Conservation (phyloP, 306 rosid species). For the Citrullus mucosospermus region DNA sequence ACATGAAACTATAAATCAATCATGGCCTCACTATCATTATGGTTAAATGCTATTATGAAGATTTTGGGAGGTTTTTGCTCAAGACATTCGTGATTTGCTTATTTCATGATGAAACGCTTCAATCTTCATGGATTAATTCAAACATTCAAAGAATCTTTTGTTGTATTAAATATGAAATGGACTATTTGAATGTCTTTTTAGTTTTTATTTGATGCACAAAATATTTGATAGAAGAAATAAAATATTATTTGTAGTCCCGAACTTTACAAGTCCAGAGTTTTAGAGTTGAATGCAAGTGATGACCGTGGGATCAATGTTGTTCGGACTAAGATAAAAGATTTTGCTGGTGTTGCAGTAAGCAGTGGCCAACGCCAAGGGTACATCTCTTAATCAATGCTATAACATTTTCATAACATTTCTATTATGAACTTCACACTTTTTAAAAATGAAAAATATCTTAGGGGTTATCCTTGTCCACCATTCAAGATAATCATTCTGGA, state of each 20-base stretch:
- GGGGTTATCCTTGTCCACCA: slow-evolving; percentile 83
- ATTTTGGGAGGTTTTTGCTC: background rate
- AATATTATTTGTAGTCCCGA: slow-evolving; percentile 43
- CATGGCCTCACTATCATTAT: background rate
- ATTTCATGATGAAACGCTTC: background rate
- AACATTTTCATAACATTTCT: background rate
- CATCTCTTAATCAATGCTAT: background rate
- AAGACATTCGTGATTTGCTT: background rate
- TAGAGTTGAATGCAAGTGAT: slow-evolving; percentile 96
- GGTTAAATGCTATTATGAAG: background rate
- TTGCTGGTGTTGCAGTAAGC: slow-evolving; percentile 82
- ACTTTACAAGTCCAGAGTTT: slow-evolving; percentile 76
- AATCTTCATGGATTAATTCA: background rate
- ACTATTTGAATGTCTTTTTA: background rate
- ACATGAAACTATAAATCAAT: background rate
- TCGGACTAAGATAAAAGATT: slow-evolving; percentile 80
- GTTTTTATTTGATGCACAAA: background rate
- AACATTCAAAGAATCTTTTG: background rate
- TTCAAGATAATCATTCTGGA: slow-evolving; percentile 86
- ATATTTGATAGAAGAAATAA: background rate
- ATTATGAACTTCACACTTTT: background rate
- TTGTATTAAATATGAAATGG: background rate
- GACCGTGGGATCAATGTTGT: slow-evolving; percentile 94
- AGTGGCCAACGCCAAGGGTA: slow-evolving; percentile 41
- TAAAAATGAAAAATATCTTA: slow-evolving; percentile 5